Percentiles rank a stretch among this genome's conserved stretches.
Evolutionary conservation across 345 rosid genomes (phyloP).

Genomic region (Dipteronia dyeriana): DNA sequence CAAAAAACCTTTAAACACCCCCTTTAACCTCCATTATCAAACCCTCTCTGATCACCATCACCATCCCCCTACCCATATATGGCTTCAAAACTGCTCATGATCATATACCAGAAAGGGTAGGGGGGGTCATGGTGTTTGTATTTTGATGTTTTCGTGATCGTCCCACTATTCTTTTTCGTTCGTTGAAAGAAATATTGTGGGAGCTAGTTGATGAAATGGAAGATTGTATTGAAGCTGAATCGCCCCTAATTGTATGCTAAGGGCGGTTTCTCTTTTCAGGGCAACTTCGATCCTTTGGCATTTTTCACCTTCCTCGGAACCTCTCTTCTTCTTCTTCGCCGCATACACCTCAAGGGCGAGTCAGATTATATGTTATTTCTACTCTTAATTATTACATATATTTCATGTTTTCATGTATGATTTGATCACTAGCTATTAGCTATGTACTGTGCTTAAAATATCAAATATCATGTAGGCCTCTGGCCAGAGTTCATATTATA

Average conservation of each 20-base stretch:
- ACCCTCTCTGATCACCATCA: conserved; percentile 35
- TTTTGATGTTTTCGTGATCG: not conserved
- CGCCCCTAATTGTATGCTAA: not conserved
- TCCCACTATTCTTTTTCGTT: not conserved
- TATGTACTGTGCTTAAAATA: not conserved
- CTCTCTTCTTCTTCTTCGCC: not conserved
- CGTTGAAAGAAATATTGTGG: too few species aligned
- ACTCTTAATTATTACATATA: not conserved
- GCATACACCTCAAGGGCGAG: conserved; percentile 19
- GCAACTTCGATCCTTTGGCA: conserved; percentile 74
- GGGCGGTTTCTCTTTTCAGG: conserved; percentile 40
- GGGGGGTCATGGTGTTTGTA: conserved; percentile 13
- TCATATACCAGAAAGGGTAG: not conserved
- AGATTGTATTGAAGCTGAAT: conserved; percentile 22
- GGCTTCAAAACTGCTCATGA: not conserved
- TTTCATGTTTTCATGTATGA: not conserved
- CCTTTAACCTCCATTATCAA: conserved; percentile 18
- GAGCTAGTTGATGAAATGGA: not conserved
- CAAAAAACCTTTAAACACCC: conserved; percentile 21
- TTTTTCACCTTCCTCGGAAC: conserved; percentile 24
- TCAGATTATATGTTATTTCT: not conserved
- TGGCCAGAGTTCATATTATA: not conserved
- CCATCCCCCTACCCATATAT: conserved; percentile 21
- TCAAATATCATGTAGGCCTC: conserved; percentile 13
- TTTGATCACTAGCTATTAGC: not conserved